phyloP scores from a whole-genome alignment of 2,329 filamentous ascomycete species.

The Aureobasidium sp. region DNA sequence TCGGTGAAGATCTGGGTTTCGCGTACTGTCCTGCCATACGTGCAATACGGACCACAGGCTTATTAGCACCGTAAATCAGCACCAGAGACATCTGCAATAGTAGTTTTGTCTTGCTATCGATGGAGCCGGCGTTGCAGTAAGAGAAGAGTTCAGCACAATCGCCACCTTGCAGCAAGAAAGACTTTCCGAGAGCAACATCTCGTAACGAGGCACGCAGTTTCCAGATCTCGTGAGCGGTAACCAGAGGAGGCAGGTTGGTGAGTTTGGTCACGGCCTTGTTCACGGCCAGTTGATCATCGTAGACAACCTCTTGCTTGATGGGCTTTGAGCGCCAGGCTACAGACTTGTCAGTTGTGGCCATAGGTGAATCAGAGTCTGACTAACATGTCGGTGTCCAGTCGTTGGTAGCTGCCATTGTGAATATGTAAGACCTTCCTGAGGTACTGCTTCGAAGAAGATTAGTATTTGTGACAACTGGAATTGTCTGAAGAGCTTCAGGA shows the following conservation, averaged over 20 bases:
- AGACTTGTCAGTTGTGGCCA: background rate
- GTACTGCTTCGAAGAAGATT: background rate
- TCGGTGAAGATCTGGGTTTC: slow-evolving; percentile 92
- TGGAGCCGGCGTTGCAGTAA: slow-evolving; percentile 90
- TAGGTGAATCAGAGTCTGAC: slow-evolving; percentile 8
- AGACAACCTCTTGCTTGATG: slow-evolving; percentile 79
- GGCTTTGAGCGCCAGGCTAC: slow-evolving; percentile 81
- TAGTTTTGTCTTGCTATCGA: slow-evolving; percentile 97
- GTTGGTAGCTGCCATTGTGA: slow-evolving; percentile 19
- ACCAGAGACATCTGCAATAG: slow-evolving; percentile 98
- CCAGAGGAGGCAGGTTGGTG: slow-evolving; percentile 76
- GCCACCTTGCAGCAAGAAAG: slow-evolving; percentile 95
- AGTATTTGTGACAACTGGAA: background rate
- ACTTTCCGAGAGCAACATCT: slow-evolving; percentile 90
- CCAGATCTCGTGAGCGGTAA: slow-evolving; percentile 83
- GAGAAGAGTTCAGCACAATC: slow-evolving; percentile 98
- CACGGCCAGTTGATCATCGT: slow-evolving; percentile 69
- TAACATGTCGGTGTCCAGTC: slow-evolving; percentile 47
- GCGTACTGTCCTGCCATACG: slow-evolving; percentile 99
- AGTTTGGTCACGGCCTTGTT: slow-evolving; percentile 70
- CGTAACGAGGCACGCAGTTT: slow-evolving; percentile 81
- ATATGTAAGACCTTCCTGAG: background rate
- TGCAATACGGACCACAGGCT: slow-evolving; percentile 91
- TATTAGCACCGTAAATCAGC: slow-evolving; percentile 86
- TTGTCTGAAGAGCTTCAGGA: background rate